Base-by-base conservation (phyloP, 345 rosid genomes). In the Euclidium syriacum region DNA sequence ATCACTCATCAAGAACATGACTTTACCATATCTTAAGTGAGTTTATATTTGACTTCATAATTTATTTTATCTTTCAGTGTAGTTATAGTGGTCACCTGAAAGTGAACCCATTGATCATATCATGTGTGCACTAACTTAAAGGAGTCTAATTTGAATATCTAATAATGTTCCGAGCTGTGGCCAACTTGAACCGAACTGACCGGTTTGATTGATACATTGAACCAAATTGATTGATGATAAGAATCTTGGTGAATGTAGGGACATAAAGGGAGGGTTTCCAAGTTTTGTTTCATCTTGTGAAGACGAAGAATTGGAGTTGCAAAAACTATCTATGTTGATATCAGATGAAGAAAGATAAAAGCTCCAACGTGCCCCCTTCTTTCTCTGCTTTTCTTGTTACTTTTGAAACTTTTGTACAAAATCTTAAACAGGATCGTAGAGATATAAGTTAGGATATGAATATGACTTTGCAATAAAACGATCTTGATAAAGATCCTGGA, bases 1-100 rank as follows among this genome's bases (percentile, higher is more conserved):
- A 0, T 85, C 96, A 44, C 82, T 94, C 26, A 74, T 89, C 63
- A 94, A 81, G 84, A 94, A 87, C 83, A 94, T 90, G 97, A 89
- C 96, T 20, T 80, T 94, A 20, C 97, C 99, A 0, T 85, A 87
- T 73, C 73, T 94, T 15, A 85, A 80, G 99, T 94, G 50, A 83
- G 83, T 75, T 24, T 22, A 24, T 25, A 12, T 11, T 14, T 24
- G 16, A 4, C 15, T 27, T 26, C 38, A 26, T 6, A 10, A 14
- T 27, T 10, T 11, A 9, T 16, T 15, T 3, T 27, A 34, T n/a
- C 10, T 14, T 49, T 19, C n/a, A n/a, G n/a, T n/a, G n/a, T n/a
- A n/a, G n/a, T 38, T 16, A 11, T 25, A 40, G 6, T 26, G 12
- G 12, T 4, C 15, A 3, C 24, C 12, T 12, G n/a, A n/a, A n/a